These are phyloP conservation scores for Phytophthora pistaciae DNA, from an alignment of 352 stramenopile genomes.

Conservation along the genomic window DNA sequence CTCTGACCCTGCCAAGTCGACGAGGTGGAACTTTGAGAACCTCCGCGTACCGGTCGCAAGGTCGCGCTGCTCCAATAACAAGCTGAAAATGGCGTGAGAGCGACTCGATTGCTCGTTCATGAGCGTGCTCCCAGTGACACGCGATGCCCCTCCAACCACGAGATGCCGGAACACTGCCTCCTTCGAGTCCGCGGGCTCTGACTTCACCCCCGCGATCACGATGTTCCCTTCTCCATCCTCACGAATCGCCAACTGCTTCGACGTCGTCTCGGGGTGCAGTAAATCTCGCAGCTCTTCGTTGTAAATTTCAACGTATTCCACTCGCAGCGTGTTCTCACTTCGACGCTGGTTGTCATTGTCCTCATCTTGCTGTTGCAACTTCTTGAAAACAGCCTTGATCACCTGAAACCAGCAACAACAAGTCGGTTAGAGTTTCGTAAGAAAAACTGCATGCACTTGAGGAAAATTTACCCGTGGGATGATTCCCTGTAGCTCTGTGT, in stretches of 20 bases:
- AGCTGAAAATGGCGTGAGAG: constrained; percentile 92
- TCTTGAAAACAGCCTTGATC: constrained; percentile 78
- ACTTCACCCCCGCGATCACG: constrained; percentile 84
- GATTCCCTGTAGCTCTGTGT: constrained; percentile 75
- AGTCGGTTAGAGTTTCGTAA: constrained; percentile 7
- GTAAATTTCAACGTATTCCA: constrained; percentile 99
- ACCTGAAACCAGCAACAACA: constrained; percentile 37
- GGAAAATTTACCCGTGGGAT: constrained; percentile 89
- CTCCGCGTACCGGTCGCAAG: constrained; percentile 50
- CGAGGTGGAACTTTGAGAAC: constrained; percentile 94
- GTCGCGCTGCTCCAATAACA: constrained; percentile 84
- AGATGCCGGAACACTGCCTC: constrained; percentile 89
- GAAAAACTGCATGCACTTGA: no score
- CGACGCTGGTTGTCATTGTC: constrained; percentile 36
- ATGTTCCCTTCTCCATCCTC: constrained; percentile 86
- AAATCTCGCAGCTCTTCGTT: constrained; percentile 98
- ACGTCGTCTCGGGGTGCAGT: constrained; percentile 84
- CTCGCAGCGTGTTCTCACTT: constrained; percentile 88
- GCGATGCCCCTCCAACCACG: constrained; percentile 75
- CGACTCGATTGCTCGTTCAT: constrained; percentile 93
- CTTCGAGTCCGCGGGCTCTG: constrained; percentile 73
- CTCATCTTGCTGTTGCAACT: constrained; percentile 55
- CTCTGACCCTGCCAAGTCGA: constrained; percentile 97
- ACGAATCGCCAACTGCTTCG: constrained; percentile 84
- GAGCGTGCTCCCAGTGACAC: constrained; percentile 87